Evolutionary conservation across 768 basidiomycete species (phyloP).

Genomic region (Cyclocybe aegerita): DNA sequence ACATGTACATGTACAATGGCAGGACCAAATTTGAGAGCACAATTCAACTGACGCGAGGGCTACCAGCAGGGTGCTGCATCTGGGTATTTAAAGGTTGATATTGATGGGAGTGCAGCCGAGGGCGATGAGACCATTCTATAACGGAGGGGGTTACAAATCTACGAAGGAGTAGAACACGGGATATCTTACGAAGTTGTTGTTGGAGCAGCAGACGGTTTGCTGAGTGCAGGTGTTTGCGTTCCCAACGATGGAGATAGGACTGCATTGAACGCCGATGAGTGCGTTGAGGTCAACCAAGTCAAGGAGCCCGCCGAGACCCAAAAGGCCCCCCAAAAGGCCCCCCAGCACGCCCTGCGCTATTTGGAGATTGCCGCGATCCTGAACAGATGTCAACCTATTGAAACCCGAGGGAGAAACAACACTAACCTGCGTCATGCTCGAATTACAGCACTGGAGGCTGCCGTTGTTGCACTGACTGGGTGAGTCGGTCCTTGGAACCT

Average conservation of each 20-base stretch:
- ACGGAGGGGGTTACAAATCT: not conserved
- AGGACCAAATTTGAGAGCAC: no score
- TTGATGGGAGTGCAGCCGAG: slow-evolving; percentile 24
- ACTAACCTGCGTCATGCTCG: slow-evolving; percentile 8
- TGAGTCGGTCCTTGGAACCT: slow-evolving; percentile 14
- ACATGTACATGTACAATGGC: no score
- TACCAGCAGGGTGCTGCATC: no score
- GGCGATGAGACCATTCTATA: slow-evolving; percentile 16
- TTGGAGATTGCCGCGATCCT: not conserved
- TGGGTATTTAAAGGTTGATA: not conserved
- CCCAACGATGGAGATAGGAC: slow-evolving; percentile 16
- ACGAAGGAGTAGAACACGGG: not conserved
- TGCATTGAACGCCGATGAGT: slow-evolving; percentile 19
- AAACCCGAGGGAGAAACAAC: not conserved
- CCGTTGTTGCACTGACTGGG: slow-evolving; percentile 18
- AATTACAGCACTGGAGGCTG: slow-evolving; percentile 23
- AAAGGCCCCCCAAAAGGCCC: not conserved
- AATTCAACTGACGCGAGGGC: no score
- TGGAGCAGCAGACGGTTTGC: slow-evolving; percentile 30
- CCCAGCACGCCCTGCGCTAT: not conserved
- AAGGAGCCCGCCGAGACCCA: not conserved
- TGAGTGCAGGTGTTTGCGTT: slow-evolving; percentile 17
- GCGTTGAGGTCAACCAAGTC: no score
- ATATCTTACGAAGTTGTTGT: slow-evolving; percentile 20
- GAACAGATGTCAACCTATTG: not conserved